phyloP scores from a whole-genome alignment of 495 filamentous ascomycete species.

The Neurospora cerealis region DNA sequence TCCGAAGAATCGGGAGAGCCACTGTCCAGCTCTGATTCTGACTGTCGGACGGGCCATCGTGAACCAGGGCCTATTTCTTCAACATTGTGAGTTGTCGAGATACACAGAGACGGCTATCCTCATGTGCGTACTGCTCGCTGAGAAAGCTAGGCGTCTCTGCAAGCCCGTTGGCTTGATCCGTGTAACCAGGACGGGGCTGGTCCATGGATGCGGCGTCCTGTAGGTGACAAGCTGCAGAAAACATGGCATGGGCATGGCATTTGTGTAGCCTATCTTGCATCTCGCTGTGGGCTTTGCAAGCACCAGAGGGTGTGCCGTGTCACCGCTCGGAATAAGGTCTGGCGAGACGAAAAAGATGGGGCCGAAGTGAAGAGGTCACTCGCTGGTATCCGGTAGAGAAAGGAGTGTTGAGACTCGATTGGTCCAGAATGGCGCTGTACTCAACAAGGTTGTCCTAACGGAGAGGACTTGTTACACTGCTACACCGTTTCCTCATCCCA shows the following conservation, averaged over 20 bases:
- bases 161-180: not conserved
- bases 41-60: not conserved
- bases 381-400: not conserved
- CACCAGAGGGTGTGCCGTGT: not conserved
- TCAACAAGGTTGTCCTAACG: not conserved
- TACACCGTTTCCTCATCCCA: not conserved
- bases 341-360: not conserved
- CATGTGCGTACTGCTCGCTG: constrained; percentile 1
- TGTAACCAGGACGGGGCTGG: not conserved
- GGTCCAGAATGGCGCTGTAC: not conserved
- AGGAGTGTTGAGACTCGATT: not conserved
- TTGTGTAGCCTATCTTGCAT: constrained; percentile 2
- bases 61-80: not conserved
- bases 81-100: not conserved
- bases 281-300: not conserved
- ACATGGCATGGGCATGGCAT: constrained; percentile 3
- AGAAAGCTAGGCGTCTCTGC: not conserved
- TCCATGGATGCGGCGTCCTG: constrained; percentile 1
- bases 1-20: not conserved
- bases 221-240: constrained; percentile 9
- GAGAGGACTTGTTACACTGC: not conserved
- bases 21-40: not conserved
- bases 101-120: constrained; percentile 3
- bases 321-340: not conserved
- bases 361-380: not conserved